Evolutionary conservation across 345 rosid genomes (phyloP).

Genomic region (Citrus maxima): DNA sequence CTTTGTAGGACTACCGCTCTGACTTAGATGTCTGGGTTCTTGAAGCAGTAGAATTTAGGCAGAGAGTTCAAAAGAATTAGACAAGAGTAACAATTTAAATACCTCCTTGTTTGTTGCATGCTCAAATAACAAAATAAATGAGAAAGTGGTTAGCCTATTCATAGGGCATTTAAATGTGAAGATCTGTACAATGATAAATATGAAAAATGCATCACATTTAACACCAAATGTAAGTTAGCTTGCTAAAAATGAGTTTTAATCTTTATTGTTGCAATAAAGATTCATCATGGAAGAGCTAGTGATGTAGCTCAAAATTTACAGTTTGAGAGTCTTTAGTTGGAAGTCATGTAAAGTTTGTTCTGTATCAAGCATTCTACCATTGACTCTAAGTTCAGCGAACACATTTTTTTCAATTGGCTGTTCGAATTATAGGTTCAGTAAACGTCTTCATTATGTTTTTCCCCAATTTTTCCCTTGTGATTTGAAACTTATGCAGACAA

Average conservation of each 20-base stretch:
- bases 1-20: neutral
- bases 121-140: neutral
- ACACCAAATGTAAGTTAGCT: neutral
- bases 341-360: neutral
- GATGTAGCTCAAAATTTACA: neutral
- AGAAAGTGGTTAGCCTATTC: neutral
- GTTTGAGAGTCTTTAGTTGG: neutral
- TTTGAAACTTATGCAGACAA: constrained; percentile 46
- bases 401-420: neutral
- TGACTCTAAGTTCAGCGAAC: neutral
- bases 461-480: too few species aligned
- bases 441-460: neutral
- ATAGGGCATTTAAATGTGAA: neutral
- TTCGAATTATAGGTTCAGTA: neutral
- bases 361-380: neutral
- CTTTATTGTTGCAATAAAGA: too few species aligned
- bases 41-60: neutral
- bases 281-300: neutral
- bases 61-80: neutral
- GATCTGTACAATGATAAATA: neutral
- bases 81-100: neutral
- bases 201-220: constrained; percentile 2
- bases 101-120: neutral
- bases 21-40: neutral
- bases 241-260: neutral